These are phyloP conservation scores for Diaporthe australafricana DNA, from an alignment of 2,329 filamentous ascomycete genomes.

Conservation along the genomic window DNA sequence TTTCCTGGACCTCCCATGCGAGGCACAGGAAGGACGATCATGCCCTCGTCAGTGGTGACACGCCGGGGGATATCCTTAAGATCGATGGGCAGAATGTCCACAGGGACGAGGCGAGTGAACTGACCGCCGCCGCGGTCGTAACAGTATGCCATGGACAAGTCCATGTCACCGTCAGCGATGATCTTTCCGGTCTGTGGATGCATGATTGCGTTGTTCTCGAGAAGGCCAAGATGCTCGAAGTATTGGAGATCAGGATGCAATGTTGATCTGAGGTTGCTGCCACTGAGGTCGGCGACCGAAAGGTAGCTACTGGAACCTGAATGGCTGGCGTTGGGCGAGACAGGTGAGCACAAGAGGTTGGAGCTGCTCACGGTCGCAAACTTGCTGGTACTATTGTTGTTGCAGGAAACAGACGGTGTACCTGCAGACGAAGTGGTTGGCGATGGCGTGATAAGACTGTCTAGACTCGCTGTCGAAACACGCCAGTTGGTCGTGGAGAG, in stretches of 20 bases:
- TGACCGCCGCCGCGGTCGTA: conserved; percentile 64
- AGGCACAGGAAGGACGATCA: conserved; percentile 61
- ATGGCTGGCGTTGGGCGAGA: not conserved
- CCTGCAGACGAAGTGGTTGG: not conserved
- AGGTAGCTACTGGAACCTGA: not conserved
- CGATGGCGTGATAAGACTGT: not conserved
- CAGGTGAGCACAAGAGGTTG: not conserved
- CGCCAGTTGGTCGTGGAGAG: not conserved
- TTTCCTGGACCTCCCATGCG: conserved; percentile 51
- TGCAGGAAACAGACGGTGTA: not conserved
- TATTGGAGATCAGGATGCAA: not conserved
- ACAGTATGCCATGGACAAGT: conserved; percentile 59
- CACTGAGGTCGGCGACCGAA: not conserved
- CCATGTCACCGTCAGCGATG: conserved; percentile 42
- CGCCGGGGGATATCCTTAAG: conserved; percentile 56
- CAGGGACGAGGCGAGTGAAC: conserved; percentile 66
- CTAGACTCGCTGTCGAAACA: not conserved
- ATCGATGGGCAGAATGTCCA: conserved; percentile 60
- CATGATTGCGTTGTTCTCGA: conserved; percentile 28
- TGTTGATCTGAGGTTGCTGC: not conserved
- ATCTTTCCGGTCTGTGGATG: conserved; percentile 25
- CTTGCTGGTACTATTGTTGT: not conserved
- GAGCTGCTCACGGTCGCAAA: not conserved
- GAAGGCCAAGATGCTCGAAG: conserved; percentile 10
- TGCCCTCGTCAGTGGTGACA: conserved; percentile 52